Evolutionary conservation across 2,329 filamentous ascomycete species (phyloP), one percentile per base, ranked within the genome.

Genomic region (Aureobasidium mangrovei): DNA sequence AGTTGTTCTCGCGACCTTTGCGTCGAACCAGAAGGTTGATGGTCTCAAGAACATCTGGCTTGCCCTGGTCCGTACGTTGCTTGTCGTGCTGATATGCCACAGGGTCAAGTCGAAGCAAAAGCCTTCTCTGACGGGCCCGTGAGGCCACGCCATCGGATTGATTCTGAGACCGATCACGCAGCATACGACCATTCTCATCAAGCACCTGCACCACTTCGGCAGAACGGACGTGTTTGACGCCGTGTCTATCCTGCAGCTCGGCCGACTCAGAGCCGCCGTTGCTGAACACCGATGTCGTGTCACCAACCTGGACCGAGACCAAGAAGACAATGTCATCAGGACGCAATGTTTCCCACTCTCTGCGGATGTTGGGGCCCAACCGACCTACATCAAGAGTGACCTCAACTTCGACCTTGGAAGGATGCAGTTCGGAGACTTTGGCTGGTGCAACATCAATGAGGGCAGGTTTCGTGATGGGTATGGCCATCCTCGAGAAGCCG

Each of bases 1-100:
- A 98, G 69, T 98, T 98, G 72, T 98, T 98, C 70, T 98, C 93
- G 57, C 91, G 79, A 29, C 88, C 85, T 66, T 82, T 85, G 61
- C 93, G 81, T 56, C 93, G 84, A 49, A 95, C 78, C 53, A 98
- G 74, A 39, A 97, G 72, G 64, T 98, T 98, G 64, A 98, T 83
- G 33, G 77, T 78, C 43, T 88, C 84, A 68, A 96, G 96, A 4
- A 94, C 76, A 63, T 95, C 86, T 0, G 80, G 75, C 62, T 86
- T 86, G n/a, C 84, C 86, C 56, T 78, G 75, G 7, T 79, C 74
- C 36, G 78, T 73, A 51, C 75, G 77, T 58, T 86, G 83, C 60
- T 82, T 83, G 69, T 98, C 93, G 49, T 78, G 75, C 61, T 86
- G 83, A 70, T 91, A 97, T 49, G 85, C 83, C 54, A 74, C 77